Percentiles rank a stretch among this genome's conserved stretches.
Evolutionary conservation across 2,329 filamentous ascomycete species (phyloP).

Genomic region (Clarireedia hainanense): DNA sequence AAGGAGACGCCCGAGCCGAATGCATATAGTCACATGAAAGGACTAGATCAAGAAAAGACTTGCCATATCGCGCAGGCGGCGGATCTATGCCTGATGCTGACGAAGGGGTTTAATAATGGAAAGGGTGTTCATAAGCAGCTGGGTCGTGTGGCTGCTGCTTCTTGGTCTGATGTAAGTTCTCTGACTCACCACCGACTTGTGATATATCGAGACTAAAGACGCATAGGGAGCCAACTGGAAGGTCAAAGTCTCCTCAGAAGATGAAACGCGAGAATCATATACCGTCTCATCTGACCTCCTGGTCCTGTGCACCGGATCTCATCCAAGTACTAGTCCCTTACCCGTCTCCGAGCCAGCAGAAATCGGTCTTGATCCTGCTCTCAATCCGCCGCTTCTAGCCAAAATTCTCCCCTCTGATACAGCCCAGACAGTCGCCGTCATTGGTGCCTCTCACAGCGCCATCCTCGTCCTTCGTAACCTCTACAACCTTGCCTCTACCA

Average conservation of each 20-base stretch:
- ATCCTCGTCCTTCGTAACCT: conserved; percentile 56
- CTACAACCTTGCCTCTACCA: conserved; percentile 37
- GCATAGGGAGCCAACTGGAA: conserved; percentile 29
- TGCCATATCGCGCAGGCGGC: conserved; percentile 50
- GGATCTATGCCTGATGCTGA: conserved; percentile 42
- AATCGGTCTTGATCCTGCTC: conserved; percentile 46
- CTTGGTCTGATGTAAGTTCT: conserved; percentile 30
- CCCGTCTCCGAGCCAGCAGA: conserved; percentile 34
- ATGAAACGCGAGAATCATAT: conserved; percentile 7
- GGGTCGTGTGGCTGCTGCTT: conserved; percentile 33
- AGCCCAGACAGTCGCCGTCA: conserved; percentile 42
- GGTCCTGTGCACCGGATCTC: conserved; percentile 52
- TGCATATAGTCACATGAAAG: conserved; percentile 44
- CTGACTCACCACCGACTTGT: not conserved
- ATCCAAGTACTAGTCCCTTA: conserved; percentile 35
- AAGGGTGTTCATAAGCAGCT: conserved; percentile 33
- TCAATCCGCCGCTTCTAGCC: conserved; percentile 44
- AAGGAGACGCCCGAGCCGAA: conserved; percentile 40
- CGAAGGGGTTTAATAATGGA: conserved; percentile 35
- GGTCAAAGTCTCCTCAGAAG: conserved; percentile 25
- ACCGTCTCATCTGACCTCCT: conserved; percentile 28
- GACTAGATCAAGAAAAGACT: conserved; percentile 47
- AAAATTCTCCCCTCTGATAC: conserved; percentile 32
- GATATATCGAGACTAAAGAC: conserved; percentile 2
- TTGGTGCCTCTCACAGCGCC: conserved; percentile 56